phyloP scores from a whole-genome alignment of 2,329 filamentous ascomycete genomes.

The Hypoxylon sp. region DNA sequence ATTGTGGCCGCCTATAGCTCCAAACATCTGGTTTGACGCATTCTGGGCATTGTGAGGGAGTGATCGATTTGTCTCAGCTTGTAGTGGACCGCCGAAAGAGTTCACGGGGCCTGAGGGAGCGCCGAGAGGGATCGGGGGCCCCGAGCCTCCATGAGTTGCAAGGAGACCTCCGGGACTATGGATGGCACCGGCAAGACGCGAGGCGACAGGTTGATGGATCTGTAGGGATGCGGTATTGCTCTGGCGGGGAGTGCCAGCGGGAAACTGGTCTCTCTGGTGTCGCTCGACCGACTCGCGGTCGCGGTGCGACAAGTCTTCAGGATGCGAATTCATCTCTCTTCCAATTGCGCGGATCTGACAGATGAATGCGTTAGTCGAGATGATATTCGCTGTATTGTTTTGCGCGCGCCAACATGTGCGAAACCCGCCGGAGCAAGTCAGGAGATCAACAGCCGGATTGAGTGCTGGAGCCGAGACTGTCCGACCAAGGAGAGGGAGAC shows the following conservation, averaged over 20 bases:
- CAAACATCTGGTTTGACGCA: slow-evolving; percentile 68
- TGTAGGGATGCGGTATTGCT: slow-evolving; percentile 90
- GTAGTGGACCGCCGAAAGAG: slow-evolving; percentile 69
- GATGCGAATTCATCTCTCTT: slow-evolving; percentile 55
- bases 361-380: slow-evolving; percentile 32
- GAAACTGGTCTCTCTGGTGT: slow-evolving; percentile 75
- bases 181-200: slow-evolving; percentile 83
- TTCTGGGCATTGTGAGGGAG: slow-evolving; percentile 68
- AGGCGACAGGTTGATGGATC: slow-evolving; percentile 93
- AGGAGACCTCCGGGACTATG: slow-evolving; percentile 93
- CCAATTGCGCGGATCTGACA: slow-evolving; percentile 36
- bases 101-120: slow-evolving; percentile 66
- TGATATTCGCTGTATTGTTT: slow-evolving; percentile 4
- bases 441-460: slow-evolving; percentile 25
- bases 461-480: slow-evolving; percentile 10
- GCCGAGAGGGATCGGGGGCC: slow-evolving; percentile 67
- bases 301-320: slow-evolving; percentile 67
- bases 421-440: slow-evolving; percentile 32
- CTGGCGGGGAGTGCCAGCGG: slow-evolving; percentile 78
- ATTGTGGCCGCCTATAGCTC: slow-evolving; percentile 52
- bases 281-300: slow-evolving; percentile 77
- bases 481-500: slow-evolving; percentile 22
- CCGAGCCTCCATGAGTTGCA: slow-evolving; percentile 76
- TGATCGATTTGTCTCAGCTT: slow-evolving; percentile 66
- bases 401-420: slow-evolving; percentile 29